These are phyloP conservation scores for Sodiomyces alkalinus DNA, from an alignment of 2,329 filamentous ascomycete species.

Conservation along the genomic window DNA sequence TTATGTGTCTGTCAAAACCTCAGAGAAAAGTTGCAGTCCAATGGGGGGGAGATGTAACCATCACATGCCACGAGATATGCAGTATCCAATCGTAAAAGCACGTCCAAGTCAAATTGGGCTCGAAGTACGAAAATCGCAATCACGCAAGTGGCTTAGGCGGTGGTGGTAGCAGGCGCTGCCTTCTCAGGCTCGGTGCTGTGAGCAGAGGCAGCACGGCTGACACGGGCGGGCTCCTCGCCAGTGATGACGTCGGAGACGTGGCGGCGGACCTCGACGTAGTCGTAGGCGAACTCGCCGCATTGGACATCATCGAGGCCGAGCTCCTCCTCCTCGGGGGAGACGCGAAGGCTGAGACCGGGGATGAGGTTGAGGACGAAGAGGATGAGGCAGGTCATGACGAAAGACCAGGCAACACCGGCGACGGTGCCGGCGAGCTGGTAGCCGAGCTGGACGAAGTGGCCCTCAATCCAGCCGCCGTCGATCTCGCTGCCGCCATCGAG, in stretches of 20 bases:
- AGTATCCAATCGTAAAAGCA: no score
- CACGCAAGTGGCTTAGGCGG: no score
- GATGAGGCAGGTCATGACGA: conserved; percentile 52
- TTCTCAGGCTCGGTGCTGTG: conserved; percentile 8
- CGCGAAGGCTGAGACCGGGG: conserved; percentile 54
- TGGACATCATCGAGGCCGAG: conserved; percentile 59
- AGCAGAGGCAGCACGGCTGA: conserved; percentile 3
- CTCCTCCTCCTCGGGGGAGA: conserved; percentile 51
- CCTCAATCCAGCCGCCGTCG: conserved; percentile 54
- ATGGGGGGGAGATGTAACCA: no score
- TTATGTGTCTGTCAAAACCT: no score
- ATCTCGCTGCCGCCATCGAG: conserved; percentile 48
- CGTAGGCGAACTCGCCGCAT: conserved; percentile 71
- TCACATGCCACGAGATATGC: no score
- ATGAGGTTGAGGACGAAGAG: conserved; percentile 57
- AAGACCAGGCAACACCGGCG: conserved; percentile 50
- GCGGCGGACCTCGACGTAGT: conserved; percentile 57
- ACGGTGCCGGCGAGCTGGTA: conserved; percentile 56
- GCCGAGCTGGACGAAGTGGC: conserved; percentile 55
- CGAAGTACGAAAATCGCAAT: no score
- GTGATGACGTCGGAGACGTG: conserved; percentile 37
- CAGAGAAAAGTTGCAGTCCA: no score
- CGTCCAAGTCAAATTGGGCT: no score
- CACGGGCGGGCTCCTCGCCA: conserved; percentile 1
- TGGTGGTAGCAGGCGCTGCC: conserved; percentile 1